A percentile compares a stretch with the other conserved stretches of the same genome.
These are phyloP conservation scores for Cynanchum wilfordii DNA, from an alignment of 257 asterid genomes.

Conservation along the genomic window DNA sequence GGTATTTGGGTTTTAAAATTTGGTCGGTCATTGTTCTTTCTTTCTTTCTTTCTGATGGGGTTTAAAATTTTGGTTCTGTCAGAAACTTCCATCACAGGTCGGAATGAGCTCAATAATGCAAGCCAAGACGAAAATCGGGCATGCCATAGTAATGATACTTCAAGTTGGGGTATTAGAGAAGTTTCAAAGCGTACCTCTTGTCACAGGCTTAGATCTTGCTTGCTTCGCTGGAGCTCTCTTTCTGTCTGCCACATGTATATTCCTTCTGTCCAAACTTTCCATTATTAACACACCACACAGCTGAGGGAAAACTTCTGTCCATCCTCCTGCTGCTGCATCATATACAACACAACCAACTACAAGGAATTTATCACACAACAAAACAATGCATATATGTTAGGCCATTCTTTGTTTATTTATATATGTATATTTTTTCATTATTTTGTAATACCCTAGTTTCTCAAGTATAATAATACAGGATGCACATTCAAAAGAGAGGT, in stretches of 20 bases:
- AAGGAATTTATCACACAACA: not conserved
- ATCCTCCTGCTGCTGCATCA: too few relatives aligned
- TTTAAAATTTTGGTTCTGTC: constrained; percentile 5
- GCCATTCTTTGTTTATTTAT: too few relatives aligned
- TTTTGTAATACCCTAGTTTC: too few relatives aligned
- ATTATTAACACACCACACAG: not conserved
- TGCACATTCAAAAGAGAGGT: not conserved
- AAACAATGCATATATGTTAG: too few relatives aligned
- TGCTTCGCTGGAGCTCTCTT: constrained; percentile 69
- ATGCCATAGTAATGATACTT: constrained; percentile 65
- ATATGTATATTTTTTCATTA: not conserved
- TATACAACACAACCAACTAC: too few relatives aligned
- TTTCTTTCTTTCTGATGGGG: not conserved
- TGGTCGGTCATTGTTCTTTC: not conserved
- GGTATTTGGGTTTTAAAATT: not conserved
- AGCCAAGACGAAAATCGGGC: constrained; percentile 81
- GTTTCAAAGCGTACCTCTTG: constrained; percentile 53
- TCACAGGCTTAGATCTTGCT: constrained; percentile 62
- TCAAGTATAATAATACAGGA: too few relatives aligned
- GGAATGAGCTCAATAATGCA: constrained; percentile 54
- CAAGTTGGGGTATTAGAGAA: constrained; percentile 82
- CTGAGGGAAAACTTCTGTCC: too few relatives aligned
- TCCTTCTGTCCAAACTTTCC: constrained; percentile 58
- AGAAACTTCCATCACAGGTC: constrained; percentile 45
- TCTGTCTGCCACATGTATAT: constrained; percentile 57